These are phyloP conservation scores for Pyricularia pennisetigena DNA, from an alignment of 2,329 filamentous ascomycete species.

Conservation along the genomic window DNA sequence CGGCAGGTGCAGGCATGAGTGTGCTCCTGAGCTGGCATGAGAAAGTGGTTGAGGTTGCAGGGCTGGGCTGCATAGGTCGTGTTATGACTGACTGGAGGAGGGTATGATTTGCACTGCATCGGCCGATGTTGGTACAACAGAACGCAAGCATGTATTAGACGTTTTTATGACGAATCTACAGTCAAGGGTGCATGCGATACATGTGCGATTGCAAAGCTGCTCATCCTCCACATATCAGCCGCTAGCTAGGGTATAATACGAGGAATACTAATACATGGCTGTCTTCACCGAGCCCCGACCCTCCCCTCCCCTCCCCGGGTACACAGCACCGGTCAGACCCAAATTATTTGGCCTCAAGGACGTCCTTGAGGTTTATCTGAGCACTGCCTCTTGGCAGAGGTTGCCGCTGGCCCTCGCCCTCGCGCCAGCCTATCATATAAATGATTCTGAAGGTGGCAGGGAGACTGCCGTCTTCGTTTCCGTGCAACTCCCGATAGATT, in stretches of 20 bases:
- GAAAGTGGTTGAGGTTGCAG: constrained; percentile 91
- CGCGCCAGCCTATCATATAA: constrained; percentile 99
- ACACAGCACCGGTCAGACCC: not conserved
- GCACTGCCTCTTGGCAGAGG: constrained; percentile 78
- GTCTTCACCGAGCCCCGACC: not conserved
- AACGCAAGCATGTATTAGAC: not conserved
- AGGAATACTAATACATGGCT: not conserved
- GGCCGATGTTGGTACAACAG: not conserved
- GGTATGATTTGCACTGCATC: constrained; percentile 43
- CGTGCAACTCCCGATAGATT: constrained; percentile 83
- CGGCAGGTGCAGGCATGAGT: constrained; percentile 85
- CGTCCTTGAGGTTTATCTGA: constrained; percentile 79
- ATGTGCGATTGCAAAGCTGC: not conserved
- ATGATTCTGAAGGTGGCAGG: constrained; percentile 93
- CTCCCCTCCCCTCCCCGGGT: not conserved
- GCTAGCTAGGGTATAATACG: not conserved
- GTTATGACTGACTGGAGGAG: constrained; percentile 95
- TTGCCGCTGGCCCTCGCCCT: constrained; percentile 66
- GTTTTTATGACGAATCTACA: not conserved
- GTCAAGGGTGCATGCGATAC: not conserved
- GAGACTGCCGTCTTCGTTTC: constrained; percentile 64
- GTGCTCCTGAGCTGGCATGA: constrained; percentile 97
- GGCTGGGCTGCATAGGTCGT: constrained; percentile 81
- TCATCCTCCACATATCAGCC: not conserved
- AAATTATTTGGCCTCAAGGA: constrained; percentile 41